Evolutionary conservation across 1,284 basidiomycete genomes (phyloP).

Genomic region (Cystobasidium sp.): DNA sequence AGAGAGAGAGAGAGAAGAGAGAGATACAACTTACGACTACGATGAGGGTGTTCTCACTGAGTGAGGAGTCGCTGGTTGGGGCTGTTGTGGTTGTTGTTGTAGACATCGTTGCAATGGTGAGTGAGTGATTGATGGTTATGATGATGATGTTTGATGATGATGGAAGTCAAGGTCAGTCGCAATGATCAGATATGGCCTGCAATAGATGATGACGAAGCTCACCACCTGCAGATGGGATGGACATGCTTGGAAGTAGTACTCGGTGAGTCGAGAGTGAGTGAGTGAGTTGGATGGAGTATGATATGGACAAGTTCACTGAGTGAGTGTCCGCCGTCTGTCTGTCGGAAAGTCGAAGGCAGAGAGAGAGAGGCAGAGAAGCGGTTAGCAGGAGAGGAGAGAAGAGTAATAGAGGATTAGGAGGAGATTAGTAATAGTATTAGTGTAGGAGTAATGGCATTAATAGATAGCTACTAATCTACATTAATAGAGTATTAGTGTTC

Average conservation of each 20-base stretch:
- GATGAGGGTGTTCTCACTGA: constrained; percentile 37
- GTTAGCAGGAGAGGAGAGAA: background rate
- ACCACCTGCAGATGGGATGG: constrained; percentile 25
- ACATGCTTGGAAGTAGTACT: background rate
- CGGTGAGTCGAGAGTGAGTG: background rate
- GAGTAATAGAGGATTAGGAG: background rate
- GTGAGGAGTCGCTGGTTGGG: constrained; percentile 6
- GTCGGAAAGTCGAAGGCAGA: background rate
- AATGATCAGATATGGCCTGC: too few species aligned
- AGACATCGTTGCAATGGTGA: too few species aligned
- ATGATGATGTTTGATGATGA: too few species aligned
- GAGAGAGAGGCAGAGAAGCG: background rate
- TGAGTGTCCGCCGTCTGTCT: background rate
- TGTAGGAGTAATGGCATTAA: background rate
- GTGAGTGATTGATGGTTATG: background rate
- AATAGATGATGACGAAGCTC: background rate
- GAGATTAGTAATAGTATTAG: constrained; percentile 9
- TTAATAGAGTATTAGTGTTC: background rate
- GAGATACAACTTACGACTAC: constrained; percentile 25
- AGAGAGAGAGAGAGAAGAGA: too few species aligned
- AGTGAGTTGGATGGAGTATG: background rate
- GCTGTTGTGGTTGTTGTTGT: background rate
- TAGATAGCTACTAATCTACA: background rate
- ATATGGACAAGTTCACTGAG: too few species aligned
- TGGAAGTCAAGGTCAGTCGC: too few species aligned